A percentile compares a stretch with the other conserved stretches of the same genome.
Conservation (phyloP, 169 alveolate species). For the Plasmodium vivax region DNA sequence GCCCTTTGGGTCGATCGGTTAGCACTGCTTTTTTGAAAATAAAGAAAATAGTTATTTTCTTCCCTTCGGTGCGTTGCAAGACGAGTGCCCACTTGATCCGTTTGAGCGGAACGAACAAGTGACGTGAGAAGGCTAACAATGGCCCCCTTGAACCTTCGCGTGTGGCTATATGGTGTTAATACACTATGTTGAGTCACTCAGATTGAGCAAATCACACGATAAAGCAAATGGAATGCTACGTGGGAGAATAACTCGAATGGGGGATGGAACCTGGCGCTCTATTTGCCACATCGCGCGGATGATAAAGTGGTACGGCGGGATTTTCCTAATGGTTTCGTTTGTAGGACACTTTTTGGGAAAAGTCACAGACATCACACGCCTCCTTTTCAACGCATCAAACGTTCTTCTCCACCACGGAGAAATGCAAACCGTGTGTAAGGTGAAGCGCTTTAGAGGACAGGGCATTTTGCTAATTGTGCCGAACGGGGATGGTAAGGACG, state of each 20-base stretch:
- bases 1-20: neutral
- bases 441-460: neutral
- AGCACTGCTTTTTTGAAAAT: neutral
- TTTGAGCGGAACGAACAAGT: neutral
- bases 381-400: neutral
- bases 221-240: neutral
- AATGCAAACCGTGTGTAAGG: neutral
- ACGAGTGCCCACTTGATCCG: neutral
- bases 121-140: neutral
- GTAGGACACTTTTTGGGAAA: neutral
- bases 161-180: neutral
- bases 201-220: neutral
- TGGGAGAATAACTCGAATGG: neutral
- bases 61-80: neutral
- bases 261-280: neutral
- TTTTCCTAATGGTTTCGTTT: neutral
- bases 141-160: neutral
- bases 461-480: neutral
- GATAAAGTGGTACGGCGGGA: neutral
- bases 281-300: neutral
- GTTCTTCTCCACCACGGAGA: neutral
- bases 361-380: neutral
- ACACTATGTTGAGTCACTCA: neutral
- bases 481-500: neutral
- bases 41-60: neutral